These are phyloP conservation scores for Heliamphora ciliata DNA, from an alignment of 179 eudicot species.

Conservation along the genomic window DNA sequence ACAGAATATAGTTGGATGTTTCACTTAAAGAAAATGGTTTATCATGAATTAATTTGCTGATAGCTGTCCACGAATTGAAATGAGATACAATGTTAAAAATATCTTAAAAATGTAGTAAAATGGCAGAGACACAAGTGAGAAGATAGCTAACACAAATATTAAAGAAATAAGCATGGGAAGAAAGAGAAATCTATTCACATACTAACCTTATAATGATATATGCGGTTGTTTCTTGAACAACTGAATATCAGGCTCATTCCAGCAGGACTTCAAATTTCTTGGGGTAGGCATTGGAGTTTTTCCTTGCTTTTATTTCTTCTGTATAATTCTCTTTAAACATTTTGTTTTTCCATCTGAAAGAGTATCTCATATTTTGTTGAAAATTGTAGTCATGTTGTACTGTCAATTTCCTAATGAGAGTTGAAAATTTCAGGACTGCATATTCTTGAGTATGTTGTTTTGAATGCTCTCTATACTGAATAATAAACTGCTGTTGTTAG, in stretches of 20 bases:
- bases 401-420: no score
- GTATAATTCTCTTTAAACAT: no score
- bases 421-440: no score
- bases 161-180: not conserved
- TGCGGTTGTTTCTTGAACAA: not conserved
- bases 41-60: not conserved
- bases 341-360: not conserved
- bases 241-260: not conserved
- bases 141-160: not conserved
- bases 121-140: not conserved
- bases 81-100: not conserved
- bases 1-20: not conserved
- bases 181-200: not conserved
- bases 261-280: constrained; percentile 5
- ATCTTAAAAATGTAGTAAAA: not conserved
- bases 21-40: not conserved
- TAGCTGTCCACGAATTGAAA: not conserved
- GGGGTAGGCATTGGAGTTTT: not conserved
- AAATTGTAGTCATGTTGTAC: no score
- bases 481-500: no score
- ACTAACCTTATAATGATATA: not conserved
- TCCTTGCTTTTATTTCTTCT: not conserved
- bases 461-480: no score
- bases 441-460: no score
- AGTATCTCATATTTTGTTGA: no score